Base-by-base conservation (phyloP, 2,329 filamentous ascomycete genomes). In the Colletotrichum lini region DNA sequence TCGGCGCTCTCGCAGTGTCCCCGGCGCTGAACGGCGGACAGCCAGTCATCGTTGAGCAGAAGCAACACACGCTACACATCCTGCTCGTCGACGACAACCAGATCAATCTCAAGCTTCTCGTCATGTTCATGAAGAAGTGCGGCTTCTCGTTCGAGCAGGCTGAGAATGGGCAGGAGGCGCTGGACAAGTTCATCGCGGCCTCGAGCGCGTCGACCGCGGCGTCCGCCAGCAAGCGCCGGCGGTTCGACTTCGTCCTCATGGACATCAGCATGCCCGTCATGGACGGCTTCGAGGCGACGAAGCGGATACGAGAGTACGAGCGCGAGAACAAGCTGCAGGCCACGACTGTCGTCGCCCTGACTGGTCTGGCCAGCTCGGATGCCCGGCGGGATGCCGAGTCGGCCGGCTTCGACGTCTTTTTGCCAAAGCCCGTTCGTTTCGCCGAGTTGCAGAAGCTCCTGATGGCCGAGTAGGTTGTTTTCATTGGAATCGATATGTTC, bases 221-320 rank as follows among this genome's bases (percentile, higher is more conserved):
- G n/a, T 47, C 2, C 8, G 56, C 73, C 44, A 66, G 68, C 26
- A 60, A 57, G 8, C 68, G 65, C 6, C 71, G 66, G 3, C 72
- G 50, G 2, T 83, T 83, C 49, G 79, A 80, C 59, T 81, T 78
- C 30, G 73, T 84, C 2, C 75, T 84, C 1, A 84, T 84, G 82
- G 88, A 90, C 73, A 83, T 89, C 8, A 85, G 82, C 76, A 90
- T 90, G 88, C 88, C 88, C 0, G 80, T 89, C 5, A 84, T 90
- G 73, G 84, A 89, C 73, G 86, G 86, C 0, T 79, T 87, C 16
- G 84, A 84, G 23, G 82, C 85, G 0, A 89, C 87, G 10, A 80
- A 81, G 12, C 80, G 80, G 65, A 89, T 89, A 23, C 82, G 87
- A 4, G 80, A 82, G 2, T 80, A 86, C 21, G 87, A 89, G 74